Evolutionary conservation across 306 rosid genomes (phyloP), one percentile per base, ranked within the genome.

Genomic region (Luffa acutangula): DNA sequence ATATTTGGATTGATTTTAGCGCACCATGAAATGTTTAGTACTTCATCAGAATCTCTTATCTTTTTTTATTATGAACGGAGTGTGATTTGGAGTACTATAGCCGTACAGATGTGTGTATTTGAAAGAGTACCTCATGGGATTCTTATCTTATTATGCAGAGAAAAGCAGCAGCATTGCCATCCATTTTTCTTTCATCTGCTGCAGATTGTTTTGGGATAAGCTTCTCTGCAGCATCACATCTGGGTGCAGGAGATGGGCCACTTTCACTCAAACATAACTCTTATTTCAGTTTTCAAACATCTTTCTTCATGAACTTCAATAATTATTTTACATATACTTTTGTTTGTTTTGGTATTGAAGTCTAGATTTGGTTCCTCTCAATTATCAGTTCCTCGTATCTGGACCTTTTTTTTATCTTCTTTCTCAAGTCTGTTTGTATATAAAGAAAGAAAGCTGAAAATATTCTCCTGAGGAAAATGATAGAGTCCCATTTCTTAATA

Each of bases 201-300:
- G 62, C 78, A 74, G 78, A 49, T 31, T 9, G 62, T 74, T 74
- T 74, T 74, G 78, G 60, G 78, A 74, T 74, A 74, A 74, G 78
- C 31, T 74, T 49, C 21, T 51, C 46, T 74, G 78, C 78, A 74
- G 60, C 15, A 49, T 34, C 43, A 74, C 78, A 74, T 34, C 78
- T 74, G 62, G 57, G 60, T 1, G 78, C 78, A 51, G 78, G 78
- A 49, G 78, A 74, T 74, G 78, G 78, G 78, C 78, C 78, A 34
- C 59, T 51, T 34, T 74, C 76, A 33, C 78, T 74, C 43, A 7
- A 51, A 33, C 62, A 36, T 49, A 74, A 74, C 60, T 74, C 53
- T 72, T 45, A 72, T 72, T 48, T 72, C 58, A 42, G 33, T 12
- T 45, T 72, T 72, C 11, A 11, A 72, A 46, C 41, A 6, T 7